Conservation (phyloP, 805 yeast genomes). For the Hanseniaspora occidentalis region DNA sequence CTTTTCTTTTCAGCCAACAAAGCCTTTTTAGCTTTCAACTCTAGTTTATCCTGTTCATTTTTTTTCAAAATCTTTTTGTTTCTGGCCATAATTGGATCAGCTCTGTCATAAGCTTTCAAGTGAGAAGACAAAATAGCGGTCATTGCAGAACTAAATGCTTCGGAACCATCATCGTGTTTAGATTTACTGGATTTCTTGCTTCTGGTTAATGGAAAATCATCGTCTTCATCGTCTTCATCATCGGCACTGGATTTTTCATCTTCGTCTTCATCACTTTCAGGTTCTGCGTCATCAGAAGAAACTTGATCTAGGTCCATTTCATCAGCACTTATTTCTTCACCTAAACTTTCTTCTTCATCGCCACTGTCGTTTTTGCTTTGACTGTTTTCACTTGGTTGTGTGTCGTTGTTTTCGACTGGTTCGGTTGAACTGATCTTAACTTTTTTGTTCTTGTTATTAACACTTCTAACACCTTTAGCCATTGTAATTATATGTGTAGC, state of each 20-base stretch:
- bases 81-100: conserved; percentile 84
- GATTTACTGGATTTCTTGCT: conserved; percentile 44
- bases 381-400: conserved; percentile 10
- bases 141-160: conserved; percentile 69
- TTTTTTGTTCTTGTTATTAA: neutral
- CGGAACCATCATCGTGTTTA: conserved; percentile 57
- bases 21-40: conserved; percentile 66
- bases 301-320: conserved; percentile 14
- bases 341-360: conserved; percentile 10
- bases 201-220: conserved; percentile 26
- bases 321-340: conserved; percentile 14
- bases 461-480: neutral
- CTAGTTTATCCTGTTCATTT: conserved; percentile 70
- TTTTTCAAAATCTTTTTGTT: conserved; percentile 57
- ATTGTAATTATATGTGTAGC: neutral
- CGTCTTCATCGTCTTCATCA: conserved; percentile 20
- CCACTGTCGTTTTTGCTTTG: conserved; percentile 9
- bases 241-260: conserved; percentile 15
- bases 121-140: conserved; percentile 73
- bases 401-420: conserved; percentile 10
- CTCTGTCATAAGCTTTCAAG: conserved; percentile 78
- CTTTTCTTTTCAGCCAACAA: conserved; percentile 60
- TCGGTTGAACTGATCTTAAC: too few relatives aligned
- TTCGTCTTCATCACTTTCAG: conserved; percentile 13
- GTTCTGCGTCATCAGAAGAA: conserved; percentile 14